Percentiles rank a stretch among this genome's conserved stretches.
Evolutionary conservation across 1,284 basidiomycete species (phyloP).

Genomic region (Tilletia setariae): DNA sequence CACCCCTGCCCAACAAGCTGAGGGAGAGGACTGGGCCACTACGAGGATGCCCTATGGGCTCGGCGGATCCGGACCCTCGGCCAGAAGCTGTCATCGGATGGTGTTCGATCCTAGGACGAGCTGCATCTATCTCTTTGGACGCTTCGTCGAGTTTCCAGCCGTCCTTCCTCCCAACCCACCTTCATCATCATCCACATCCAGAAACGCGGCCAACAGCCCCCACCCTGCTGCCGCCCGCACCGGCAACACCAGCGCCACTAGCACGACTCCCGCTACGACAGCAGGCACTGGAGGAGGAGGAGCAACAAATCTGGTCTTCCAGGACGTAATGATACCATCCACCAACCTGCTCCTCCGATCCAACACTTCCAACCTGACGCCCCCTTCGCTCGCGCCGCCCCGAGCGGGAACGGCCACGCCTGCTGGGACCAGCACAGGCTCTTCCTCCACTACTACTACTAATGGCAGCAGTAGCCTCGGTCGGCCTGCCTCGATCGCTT

Average conservation of each 20-base stretch:
- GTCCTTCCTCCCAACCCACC: neutral
- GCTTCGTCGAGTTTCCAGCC: constrained; percentile 37
- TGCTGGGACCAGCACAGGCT: neutral
- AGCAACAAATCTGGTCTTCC: neutral
- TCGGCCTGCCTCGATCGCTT: neutral
- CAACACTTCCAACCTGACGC: no score
- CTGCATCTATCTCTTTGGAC: constrained; percentile 65
- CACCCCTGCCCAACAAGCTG: no score
- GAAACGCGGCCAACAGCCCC: no score
- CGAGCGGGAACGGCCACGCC: no score
- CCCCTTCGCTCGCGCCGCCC: no score
- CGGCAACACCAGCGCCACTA: no score
- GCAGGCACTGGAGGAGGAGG: neutral
- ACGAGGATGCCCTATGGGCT: no score
- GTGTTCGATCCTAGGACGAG: constrained; percentile 70
- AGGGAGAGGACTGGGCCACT: no score
- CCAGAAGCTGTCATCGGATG: constrained; percentile 78
- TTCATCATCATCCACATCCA: no score
- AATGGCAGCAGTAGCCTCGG: no score
- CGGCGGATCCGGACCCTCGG: constrained; percentile 62
- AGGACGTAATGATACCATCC: neutral
- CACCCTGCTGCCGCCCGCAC: no score
- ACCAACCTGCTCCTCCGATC: neutral
- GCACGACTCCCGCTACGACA: neutral
- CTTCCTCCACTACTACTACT: neutral